A percentile compares a stretch with the other conserved stretches of the same genome.
These are phyloP conservation scores for Leishmania braziliensis DNA, from an alignment of 208 protist species.

Conservation along the genomic window DNA sequence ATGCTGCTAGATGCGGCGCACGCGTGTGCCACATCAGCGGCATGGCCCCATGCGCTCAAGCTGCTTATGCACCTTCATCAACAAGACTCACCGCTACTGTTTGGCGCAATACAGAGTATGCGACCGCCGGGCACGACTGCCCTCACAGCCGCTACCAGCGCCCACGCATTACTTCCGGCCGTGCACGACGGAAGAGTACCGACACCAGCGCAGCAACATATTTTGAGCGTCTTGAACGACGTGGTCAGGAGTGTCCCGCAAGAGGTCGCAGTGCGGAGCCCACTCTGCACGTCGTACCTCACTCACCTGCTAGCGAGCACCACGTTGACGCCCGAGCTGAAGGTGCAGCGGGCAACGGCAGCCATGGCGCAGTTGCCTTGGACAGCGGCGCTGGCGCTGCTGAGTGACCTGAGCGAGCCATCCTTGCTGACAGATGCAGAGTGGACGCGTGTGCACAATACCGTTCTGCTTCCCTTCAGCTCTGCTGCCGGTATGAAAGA, in stretches of 20 bases:
- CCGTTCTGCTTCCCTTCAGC: conserved; percentile 5
- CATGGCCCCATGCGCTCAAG: conserved; percentile 58
- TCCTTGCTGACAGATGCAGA: conserved; percentile 39
- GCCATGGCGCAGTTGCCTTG: conserved; percentile 58
- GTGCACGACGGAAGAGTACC: conserved; percentile 10
- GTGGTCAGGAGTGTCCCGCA: conserved; percentile 62
- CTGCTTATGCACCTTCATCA: conserved; percentile 64
- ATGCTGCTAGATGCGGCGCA: conserved; percentile 77
- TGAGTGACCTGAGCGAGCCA: conserved; percentile 55
- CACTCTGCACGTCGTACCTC: conserved; percentile 74
- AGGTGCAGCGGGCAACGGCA: conserved; percentile 43
- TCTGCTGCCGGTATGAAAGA: background rate
- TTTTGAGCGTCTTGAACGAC: conserved; percentile 56
- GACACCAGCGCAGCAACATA: conserved; percentile 57
- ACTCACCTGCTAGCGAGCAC: conserved; percentile 82
- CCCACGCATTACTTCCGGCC: conserved; percentile 40
- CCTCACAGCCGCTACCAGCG: conserved; percentile 21
- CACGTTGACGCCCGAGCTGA: conserved; percentile 48
- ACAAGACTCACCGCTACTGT: conserved; percentile 59
- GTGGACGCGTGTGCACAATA: conserved; percentile 29
- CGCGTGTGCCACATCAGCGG: conserved; percentile 53
- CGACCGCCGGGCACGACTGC: conserved; percentile 56
- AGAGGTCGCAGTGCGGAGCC: conserved; percentile 44
- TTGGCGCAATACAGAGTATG: conserved; percentile 67
- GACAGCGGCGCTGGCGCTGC: conserved; percentile 46